Conservation (phyloP, 257 asterid genomes). For the Galeopsis tetrahit region DNA sequence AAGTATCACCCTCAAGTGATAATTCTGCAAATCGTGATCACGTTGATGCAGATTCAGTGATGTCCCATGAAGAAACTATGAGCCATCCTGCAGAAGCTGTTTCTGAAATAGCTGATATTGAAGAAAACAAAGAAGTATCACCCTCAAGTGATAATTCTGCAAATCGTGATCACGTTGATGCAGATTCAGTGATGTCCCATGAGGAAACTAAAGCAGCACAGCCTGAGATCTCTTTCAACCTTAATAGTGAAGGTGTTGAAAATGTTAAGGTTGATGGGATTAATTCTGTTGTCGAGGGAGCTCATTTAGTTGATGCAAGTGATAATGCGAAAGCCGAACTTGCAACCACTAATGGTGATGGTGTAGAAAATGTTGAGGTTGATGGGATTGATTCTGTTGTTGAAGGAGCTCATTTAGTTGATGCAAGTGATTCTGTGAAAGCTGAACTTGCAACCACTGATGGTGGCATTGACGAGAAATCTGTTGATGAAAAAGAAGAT, state of each 20-base stretch:
- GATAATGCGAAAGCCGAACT: constrained; percentile 2
- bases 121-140: constrained; percentile 32
- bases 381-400: constrained; percentile 29
- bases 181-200: constrained; percentile 27
- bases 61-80: not conserved
- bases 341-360: constrained; percentile 24
- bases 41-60: constrained; percentile 28
- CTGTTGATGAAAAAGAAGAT: constrained; percentile 31
- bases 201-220: constrained; percentile 32
- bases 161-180: constrained; percentile 30
- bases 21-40: constrained; percentile 31
- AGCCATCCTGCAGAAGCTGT: constrained; percentile 40
- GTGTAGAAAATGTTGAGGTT: constrained; percentile 9
- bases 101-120: constrained; percentile 30
- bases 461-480: constrained; percentile 28
- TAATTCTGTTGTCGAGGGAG: constrained; percentile 30
- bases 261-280: constrained; percentile 27
- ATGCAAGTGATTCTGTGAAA: constrained; percentile 2
- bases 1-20: constrained; percentile 32
- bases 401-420: constrained; percentile 33
- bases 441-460: constrained; percentile 21
- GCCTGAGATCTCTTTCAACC: constrained; percentile 16
- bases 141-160: constrained; percentile 31
- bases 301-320: constrained; percentile 28
- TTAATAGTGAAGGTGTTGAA: constrained; percentile 21